These are phyloP conservation scores for Aspergillus neoniger DNA, from an alignment of 2,329 filamentous ascomycete species.

Conservation along the genomic window DNA sequence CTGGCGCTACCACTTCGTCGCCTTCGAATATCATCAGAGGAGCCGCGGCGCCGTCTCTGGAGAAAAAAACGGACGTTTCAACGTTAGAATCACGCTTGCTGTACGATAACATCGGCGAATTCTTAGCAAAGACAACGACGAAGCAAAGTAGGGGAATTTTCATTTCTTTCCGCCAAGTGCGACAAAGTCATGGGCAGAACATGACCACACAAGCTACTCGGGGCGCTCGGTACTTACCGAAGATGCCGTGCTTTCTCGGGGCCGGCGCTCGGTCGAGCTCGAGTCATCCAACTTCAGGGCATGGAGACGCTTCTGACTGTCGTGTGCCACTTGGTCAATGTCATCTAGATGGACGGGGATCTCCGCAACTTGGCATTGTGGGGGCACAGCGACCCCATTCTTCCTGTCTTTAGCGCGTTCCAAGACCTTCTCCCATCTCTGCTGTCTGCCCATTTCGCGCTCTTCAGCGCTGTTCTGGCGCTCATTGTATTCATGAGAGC, in stretches of 20 bases:
- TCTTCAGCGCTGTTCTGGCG: conserved; percentile 90
- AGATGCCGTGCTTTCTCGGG: conserved; percentile 49
- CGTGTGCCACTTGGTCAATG: conserved; percentile 74
- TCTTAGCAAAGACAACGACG: conserved; percentile 46
- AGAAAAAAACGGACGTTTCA: conserved; percentile 46
- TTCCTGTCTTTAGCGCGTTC: conserved; percentile 76
- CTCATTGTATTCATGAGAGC: conserved; percentile 96
- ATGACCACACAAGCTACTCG: conserved; percentile 28
- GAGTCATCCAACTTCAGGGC: conserved; percentile 82
- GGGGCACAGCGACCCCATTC: conserved; percentile 44
- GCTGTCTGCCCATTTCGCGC: conserved; percentile 76
- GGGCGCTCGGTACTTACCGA: conserved; percentile 22
- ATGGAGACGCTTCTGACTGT: conserved; percentile 84
- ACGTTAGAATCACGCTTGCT: conserved; percentile 52
- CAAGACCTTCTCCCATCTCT: conserved; percentile 83
- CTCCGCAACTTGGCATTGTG: conserved; percentile 42
- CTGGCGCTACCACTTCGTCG: conserved; percentile 46
- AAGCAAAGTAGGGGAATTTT: conserved; percentile 18
- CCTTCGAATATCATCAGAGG: conserved; percentile 42
- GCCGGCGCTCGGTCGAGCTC: conserved; percentile 54
- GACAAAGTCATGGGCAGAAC: conserved; percentile 27
- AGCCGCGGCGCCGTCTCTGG: conserved; percentile 50
- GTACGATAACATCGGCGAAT: conserved; percentile 33
- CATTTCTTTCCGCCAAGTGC: conserved; percentile 10
- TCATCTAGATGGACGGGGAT: conserved; percentile 62